These are phyloP conservation scores for Lactarius hatsudake DNA, from an alignment of 768 basidiomycete genomes.

Conservation along the genomic window DNA sequence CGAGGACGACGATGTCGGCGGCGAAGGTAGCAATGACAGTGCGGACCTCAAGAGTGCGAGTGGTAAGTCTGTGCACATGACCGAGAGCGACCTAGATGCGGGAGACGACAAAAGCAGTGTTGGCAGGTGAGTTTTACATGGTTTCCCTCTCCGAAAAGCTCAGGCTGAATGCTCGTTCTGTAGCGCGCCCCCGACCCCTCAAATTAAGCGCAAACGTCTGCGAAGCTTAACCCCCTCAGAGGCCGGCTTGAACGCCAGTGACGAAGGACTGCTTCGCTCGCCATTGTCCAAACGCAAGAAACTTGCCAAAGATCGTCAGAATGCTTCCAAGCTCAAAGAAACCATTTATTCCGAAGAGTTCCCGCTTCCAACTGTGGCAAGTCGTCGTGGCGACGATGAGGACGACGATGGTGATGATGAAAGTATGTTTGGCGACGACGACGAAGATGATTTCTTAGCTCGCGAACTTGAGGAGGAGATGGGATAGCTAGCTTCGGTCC, in stretches of 20 bases:
- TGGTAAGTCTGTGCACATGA: constrained; percentile 32
- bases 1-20: constrained; percentile 39
- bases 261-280: constrained; percentile 52
- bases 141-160: constrained; percentile 8
- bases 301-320: constrained; percentile 60
- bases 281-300: constrained; percentile 82
- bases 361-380: constrained; percentile 11
- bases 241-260: constrained; percentile 36
- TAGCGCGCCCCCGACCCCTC: constrained; percentile 43
- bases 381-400: constrained; percentile 24
- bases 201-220: constrained; percentile 59
- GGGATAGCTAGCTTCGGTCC: constrained; percentile 47
- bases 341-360: constrained; percentile 25
- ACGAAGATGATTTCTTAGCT: constrained; percentile 80
- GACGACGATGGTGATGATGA: constrained; percentile 48
- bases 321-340: constrained; percentile 67
- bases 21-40: constrained; percentile 38
- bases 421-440: constrained; percentile 44
- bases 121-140: constrained; percentile 37
- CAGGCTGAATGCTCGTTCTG: constrained; percentile 10
- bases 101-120: constrained; percentile 51
- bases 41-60: constrained; percentile 3
- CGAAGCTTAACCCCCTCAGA: constrained; percentile 73
- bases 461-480: constrained; percentile 73
- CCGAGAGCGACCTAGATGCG: constrained; percentile 49